phyloP scores from a whole-genome alignment of 164 flowering plant genomes.

The Annona cherimola region DNA sequence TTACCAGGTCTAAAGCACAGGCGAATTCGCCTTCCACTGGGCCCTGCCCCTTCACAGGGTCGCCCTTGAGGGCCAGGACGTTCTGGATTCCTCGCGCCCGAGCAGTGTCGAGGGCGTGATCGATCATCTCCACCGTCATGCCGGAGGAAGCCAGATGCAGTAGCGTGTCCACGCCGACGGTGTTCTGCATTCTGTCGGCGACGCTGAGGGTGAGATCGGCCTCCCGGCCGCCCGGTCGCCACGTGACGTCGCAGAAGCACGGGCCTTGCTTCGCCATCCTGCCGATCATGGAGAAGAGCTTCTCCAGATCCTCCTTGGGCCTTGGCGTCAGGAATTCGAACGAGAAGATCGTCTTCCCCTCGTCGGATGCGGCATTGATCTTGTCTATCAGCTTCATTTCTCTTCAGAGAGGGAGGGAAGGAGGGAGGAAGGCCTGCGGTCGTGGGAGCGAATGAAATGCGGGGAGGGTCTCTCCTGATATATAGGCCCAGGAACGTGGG shows the following conservation, averaged over 20 bases:
- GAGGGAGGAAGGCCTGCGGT: neutral
- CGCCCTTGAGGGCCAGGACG: slow-evolving; percentile 4
- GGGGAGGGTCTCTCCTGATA: neutral
- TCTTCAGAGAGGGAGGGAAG: neutral
- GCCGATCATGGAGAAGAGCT: neutral
- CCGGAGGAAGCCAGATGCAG: slow-evolving; percentile 5
- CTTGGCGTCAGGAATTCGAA: slow-evolving; percentile 2
- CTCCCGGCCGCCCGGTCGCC: slow-evolving; percentile 1
- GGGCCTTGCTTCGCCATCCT: neutral
- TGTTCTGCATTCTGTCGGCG: neutral
- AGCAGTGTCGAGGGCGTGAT: slow-evolving; percentile 5
- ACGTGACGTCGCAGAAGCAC: slow-evolving; percentile 4
- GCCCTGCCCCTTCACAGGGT: slow-evolving; percentile 1
- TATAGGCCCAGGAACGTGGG: neutral
- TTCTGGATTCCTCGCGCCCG: neutral
- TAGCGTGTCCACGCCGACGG: neutral
- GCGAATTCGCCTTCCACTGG: neutral
- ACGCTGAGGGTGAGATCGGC: slow-evolving; percentile 3
- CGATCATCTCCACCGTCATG: slow-evolving; percentile 8
- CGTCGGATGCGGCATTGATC: slow-evolving; percentile 5
- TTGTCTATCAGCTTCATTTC: slow-evolving; percentile 7
- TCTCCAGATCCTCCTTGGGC: neutral
- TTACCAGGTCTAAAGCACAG: slow-evolving; percentile 6
- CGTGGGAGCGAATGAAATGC: neutral
- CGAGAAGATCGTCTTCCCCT: neutral